Percentiles rank a stretch among this genome's conserved stretches.
Evolutionary conservation across 2,329 filamentous ascomycete species (phyloP).

Genomic region (Diaporthe humulicola): DNA sequence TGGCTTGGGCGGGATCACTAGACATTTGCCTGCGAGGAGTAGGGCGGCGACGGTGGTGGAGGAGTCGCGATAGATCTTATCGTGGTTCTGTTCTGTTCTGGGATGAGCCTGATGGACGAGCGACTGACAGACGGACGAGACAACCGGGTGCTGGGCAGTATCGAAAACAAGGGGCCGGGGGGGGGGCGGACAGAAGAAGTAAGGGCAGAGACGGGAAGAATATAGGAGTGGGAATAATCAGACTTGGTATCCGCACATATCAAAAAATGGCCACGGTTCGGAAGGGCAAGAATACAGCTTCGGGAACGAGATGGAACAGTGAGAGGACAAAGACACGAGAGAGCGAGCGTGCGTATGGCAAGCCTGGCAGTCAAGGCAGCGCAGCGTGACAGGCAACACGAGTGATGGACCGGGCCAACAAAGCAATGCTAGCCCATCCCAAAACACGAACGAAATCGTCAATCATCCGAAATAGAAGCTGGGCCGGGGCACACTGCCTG

Average conservation of each 20-base stretch:
- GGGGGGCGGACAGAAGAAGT: background rate
- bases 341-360: conserved; percentile 13
- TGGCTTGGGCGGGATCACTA: conserved; percentile 16
- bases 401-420: conserved; percentile 20
- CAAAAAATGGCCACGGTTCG: background rate
- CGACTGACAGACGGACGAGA: conserved; percentile 2
- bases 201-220: conserved; percentile 3
- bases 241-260: conserved; percentile 2
- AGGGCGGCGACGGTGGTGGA: background rate
- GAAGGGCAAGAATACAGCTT: conserved; percentile 13
- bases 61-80: background rate
- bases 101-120: conserved; percentile 1
- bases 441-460: conserved; percentile 34
- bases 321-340: conserved; percentile 12
- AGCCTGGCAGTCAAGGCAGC: conserved; percentile 17
- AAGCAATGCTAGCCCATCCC: conserved; percentile 31
- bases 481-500: conserved; percentile 14
- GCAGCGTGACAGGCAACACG: conserved; percentile 31
- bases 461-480: conserved; percentile 29
- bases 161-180: conserved; percentile 16
- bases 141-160: conserved; percentile 5
- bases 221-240: conserved; percentile 10
- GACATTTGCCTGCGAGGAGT: background rate
- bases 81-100: background rate
- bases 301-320: background rate